Percentiles rank a stretch among this genome's conserved stretches.
Evolutionary conservation across 2,329 filamentous ascomycete genomes (phyloP).

Genomic region (Ophiostoma montium): DNA sequence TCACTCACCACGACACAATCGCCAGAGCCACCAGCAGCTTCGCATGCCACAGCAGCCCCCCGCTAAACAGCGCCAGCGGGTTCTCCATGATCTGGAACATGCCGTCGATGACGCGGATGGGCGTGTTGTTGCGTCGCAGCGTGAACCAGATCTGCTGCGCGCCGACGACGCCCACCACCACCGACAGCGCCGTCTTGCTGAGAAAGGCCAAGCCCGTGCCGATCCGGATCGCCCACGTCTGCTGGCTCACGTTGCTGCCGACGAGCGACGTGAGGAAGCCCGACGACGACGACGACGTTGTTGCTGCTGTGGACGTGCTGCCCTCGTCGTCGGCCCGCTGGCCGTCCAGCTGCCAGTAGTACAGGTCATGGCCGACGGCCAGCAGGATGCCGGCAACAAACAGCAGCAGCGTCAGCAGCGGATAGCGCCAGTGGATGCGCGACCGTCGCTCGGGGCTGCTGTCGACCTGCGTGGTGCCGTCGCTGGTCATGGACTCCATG

Average conservation of each 20-base stretch:
- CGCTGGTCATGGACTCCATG: no score
- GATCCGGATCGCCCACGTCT: conserved; percentile 6
- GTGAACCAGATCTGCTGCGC: conserved; percentile 8
- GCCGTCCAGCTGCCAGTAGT: conserved; percentile 1
- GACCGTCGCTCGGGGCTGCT: background rate
- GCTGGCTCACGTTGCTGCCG: background rate
- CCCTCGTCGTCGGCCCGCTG: background rate
- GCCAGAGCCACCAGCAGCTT: conserved; percentile 5
- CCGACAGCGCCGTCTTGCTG: conserved; percentile 1
- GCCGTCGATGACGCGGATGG: conserved; percentile 4
- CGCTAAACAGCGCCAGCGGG: background rate
- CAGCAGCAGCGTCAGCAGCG: background rate
- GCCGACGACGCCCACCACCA: background rate
- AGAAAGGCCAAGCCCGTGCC: conserved; percentile 6
- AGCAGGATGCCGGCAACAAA: background rate
- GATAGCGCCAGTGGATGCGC: conserved; percentile 3
- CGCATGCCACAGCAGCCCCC: conserved; percentile 3
- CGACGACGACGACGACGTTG: background rate
- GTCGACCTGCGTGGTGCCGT: background rate
- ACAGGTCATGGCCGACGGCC: conserved; percentile 4
- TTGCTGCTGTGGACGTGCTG: background rate
- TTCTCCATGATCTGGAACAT: conserved; percentile 6
- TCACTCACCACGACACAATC: background rate
- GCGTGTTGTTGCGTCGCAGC: conserved; percentile 4
- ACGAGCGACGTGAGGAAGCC: background rate